Conservation (phyloP, 148 eudicot species). For the Pouteria glomerata region DNA sequence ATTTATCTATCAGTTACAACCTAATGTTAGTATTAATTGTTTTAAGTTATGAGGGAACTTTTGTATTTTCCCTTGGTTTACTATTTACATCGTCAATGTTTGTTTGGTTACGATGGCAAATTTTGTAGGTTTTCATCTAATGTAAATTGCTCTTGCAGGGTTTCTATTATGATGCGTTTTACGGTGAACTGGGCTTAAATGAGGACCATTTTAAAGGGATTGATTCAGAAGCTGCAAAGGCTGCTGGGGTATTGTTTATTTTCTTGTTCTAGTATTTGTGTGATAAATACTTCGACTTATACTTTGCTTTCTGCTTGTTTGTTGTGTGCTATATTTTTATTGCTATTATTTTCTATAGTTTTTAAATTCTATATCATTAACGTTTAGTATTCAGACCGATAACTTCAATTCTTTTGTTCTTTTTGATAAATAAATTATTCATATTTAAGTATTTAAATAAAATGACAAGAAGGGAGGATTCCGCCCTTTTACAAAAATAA, state of each 20-base stretch:
- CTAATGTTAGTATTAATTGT: too few relatives aligned
- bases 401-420: not conserved
- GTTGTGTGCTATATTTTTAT: not conserved
- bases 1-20: too few relatives aligned
- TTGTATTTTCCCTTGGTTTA: not conserved
- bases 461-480: too few relatives aligned
- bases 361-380: not conserved
- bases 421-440: too few relatives aligned
- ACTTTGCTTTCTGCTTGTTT: not conserved
- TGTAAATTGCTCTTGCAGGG: slow-evolving; percentile 43
- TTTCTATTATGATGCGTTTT: slow-evolving; percentile 91
- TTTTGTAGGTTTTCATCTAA: not conserved
- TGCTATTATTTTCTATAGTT: not conserved
- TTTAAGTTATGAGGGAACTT: too few relatives aligned
- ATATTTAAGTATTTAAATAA: too few relatives aligned
- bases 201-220: slow-evolving; percentile 86
- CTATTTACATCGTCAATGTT: not conserved
- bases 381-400: not conserved
- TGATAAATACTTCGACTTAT: not conserved
- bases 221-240: slow-evolving; percentile 62
- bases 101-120: not conserved
- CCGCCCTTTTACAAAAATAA: too few relatives aligned
- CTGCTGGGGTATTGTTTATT: slow-evolving; percentile 57
- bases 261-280: slow-evolving; percentile 1
- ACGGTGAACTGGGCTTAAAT: slow-evolving; percentile 85